These are phyloP conservation scores for Dianthus caryophyllus DNA, from an alignment of 148 eudicot genomes.

Conservation along the genomic window DNA sequence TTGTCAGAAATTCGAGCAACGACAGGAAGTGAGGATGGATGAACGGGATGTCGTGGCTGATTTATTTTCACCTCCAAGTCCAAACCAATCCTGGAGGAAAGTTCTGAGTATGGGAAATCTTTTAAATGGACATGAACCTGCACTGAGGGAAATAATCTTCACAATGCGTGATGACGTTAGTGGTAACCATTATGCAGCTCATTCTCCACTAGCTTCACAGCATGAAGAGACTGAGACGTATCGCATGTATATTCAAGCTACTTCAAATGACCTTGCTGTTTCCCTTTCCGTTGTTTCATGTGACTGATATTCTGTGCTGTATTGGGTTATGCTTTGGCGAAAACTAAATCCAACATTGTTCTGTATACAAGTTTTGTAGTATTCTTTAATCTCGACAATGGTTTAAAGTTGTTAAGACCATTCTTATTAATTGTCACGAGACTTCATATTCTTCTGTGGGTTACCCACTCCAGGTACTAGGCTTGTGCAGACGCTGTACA, in stretches of 20 bases:
- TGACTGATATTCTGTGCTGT: conserved; percentile 36
- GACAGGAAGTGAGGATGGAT: conserved; percentile 44
- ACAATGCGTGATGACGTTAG: conserved; percentile 47
- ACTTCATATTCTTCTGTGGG: too few species aligned
- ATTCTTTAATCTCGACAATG: too few species aligned
- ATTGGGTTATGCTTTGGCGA: neutral
- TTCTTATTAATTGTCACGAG: too few species aligned
- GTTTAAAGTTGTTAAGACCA: too few species aligned
- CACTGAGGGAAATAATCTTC: conserved; percentile 69
- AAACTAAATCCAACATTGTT: neutral
- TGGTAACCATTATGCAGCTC: conserved; percentile 58
- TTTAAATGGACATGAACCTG: conserved; percentile 88
- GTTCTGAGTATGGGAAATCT: conserved; percentile 95
- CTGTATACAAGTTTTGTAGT: neutral
- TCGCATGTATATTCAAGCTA: conserved; percentile 82
- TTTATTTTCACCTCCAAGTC: conserved; percentile 66
- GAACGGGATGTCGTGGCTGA: conserved; percentile 61
- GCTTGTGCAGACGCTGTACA: conserved; percentile 2
- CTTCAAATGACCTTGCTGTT: conserved; percentile 78
- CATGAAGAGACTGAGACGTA: conserved; percentile 60
- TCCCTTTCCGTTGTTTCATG: conserved; percentile 79
- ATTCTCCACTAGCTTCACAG: conserved; percentile 26
- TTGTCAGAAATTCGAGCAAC: conserved; percentile 45
- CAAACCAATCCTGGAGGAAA: conserved; percentile 92
- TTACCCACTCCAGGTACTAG: neutral